phyloP scores from a whole-genome alignment of 257 asterid genomes.

The Solanum chilense region DNA sequence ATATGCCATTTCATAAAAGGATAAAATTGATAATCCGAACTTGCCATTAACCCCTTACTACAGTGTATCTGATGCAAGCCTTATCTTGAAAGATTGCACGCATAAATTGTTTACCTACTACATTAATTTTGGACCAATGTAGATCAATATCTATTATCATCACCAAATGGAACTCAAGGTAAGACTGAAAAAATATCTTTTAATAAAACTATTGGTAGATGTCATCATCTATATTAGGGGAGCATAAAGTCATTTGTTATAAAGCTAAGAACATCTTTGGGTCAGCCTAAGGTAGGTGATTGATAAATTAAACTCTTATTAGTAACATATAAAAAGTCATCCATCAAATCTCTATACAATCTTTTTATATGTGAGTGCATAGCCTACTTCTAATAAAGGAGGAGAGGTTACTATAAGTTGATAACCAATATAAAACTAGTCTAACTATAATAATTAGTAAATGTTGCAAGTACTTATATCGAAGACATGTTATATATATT shows the following conservation, averaged over 20 bases:
- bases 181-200: no score
- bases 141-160: neutral
- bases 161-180: neutral
- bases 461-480: neutral
- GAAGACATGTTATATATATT: neutral
- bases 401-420: neutral
- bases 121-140: neutral
- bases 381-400: neutral
- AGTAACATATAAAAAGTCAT: neutral
- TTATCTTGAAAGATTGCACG: neutral
- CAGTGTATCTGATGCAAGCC: neutral
- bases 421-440: neutral
- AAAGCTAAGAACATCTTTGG: no score
- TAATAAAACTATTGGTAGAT: no score
- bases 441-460: neutral
- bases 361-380: neutral
- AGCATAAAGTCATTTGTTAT: neutral
- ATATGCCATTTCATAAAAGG: neutral
- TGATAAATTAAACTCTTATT: neutral
- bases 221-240: neutral
- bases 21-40: neutral
- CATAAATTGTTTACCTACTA: neutral
- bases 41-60: neutral
- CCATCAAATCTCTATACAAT: neutral
- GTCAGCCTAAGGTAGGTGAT: neutral